Evolutionary conservation across 345 rosid genomes (phyloP), one percentile per base, ranked within the genome.

Genomic region (Salix arbutifolia): DNA sequence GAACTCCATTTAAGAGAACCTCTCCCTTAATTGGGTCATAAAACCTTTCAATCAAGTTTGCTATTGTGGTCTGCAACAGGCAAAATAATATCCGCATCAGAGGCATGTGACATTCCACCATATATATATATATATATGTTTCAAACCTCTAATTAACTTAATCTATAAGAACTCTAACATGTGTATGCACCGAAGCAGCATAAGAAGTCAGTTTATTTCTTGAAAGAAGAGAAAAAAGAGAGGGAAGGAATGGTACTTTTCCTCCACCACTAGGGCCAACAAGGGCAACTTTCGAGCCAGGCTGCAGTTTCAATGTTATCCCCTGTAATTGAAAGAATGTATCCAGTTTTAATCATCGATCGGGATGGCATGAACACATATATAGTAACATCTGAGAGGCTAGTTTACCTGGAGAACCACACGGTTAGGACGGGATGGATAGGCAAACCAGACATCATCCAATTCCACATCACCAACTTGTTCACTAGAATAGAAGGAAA

Each of bases 211-310:
- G 11, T 56, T 4, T 56, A 8, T 56, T 21, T 28, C 10, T 38
- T 53, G 35, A 60, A 11, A n/a, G 4, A 42, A 52, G 48, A 44
- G 67, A 67, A 38, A 52, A 73, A 50, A 23, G 67, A 23, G 67
- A 68, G 19, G 5, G 46, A 4, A 44, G 44, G 5, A 74, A 74
- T 74, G 33, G 83, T 88, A 95, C 97, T 84, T 95, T 95, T 77
- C 99, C 99, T 17, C 99, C 99, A 74, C 99, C 99, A 74, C 97
- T 95, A 64, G 96, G 99, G 76, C 99, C 99, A 31, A 95, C 99
- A 46, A 93, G 96, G 28, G 99, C 99, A 74, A 90, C 88, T 87
- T 93, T 95, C 48, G 97, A 88, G 77, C 93, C 97, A 37, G 97
- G 92, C 60, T 83, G 84, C 83, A 95, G 83, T 84, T 92, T 92